These are phyloP conservation scores for Beverwykella pulmonaria DNA, from an alignment of 495 filamentous ascomycete species.

Conservation along the genomic window DNA sequence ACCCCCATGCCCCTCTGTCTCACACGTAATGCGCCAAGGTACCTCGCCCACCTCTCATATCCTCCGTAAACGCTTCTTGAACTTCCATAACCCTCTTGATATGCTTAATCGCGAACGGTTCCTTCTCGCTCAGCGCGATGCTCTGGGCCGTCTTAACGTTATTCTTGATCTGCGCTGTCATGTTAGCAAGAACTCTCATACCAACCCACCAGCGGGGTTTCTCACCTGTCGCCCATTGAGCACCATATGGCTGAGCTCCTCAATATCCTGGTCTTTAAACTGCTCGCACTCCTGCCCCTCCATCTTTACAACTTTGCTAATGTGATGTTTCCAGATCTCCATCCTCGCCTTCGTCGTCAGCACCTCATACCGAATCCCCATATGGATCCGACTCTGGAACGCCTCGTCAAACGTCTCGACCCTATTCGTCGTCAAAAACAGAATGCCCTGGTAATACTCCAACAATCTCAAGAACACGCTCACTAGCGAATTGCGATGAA, in stretches of 20 bases:
- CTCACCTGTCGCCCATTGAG: slow-evolving; percentile 83
- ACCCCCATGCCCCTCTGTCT: neutral
- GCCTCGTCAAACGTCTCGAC: slow-evolving; percentile 74
- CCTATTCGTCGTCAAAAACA: slow-evolving; percentile 81
- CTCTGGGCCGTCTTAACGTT: slow-evolving; percentile 84
- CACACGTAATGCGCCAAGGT: slow-evolving; percentile 55
- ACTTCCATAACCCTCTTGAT: slow-evolving; percentile 83
- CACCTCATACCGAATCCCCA: slow-evolving; percentile 79
- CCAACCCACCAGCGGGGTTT: too few relatives aligned
- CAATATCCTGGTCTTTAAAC: slow-evolving; percentile 72
- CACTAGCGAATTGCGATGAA: slow-evolving; percentile 52
- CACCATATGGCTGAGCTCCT: slow-evolving; percentile 65
- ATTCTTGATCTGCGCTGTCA: slow-evolving; percentile 76
- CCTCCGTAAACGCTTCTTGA: slow-evolving; percentile 77
- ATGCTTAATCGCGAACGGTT: slow-evolving; percentile 74
- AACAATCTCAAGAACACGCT: slow-evolving; percentile 51
- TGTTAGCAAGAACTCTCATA: slow-evolving; percentile 3
- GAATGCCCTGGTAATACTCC: slow-evolving; percentile 77
- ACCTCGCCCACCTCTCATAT: slow-evolving; percentile 67
- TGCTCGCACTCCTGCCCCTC: slow-evolving; percentile 59
- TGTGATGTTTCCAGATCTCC: slow-evolving; percentile 84
- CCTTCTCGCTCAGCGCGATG: slow-evolving; percentile 74
- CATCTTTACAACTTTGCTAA: slow-evolving; percentile 67
- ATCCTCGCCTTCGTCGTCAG: slow-evolving; percentile 74
- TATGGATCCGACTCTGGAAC: slow-evolving; percentile 69